Evolutionary conservation across 176 grass and related monocot species (phyloP).

Genomic region (Hordeum marinum): DNA sequence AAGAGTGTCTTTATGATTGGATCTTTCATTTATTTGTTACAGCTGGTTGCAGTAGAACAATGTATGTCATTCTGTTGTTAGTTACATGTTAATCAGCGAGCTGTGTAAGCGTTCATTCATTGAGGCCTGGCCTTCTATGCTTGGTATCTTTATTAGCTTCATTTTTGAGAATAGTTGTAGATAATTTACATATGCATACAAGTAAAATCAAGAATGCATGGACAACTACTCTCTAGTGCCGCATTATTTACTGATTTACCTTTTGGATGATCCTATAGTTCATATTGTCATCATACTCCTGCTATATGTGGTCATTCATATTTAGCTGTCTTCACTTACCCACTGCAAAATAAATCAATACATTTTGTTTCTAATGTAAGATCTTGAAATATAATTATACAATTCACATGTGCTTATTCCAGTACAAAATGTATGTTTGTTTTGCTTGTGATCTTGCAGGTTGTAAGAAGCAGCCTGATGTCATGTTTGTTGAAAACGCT

Average conservation of each 20-base stretch:
- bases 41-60: neutral
- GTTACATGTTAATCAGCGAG: neutral
- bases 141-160: neutral
- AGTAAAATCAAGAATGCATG: neutral
- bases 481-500: constrained; percentile 89
- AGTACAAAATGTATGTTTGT: neutral
- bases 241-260: neutral
- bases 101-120: neutral
- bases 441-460: constrained; percentile 46
- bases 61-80: neutral
- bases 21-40: neutral
- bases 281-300: neutral
- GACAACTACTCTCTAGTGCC: neutral
- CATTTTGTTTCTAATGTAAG: neutral
- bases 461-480: constrained; percentile 91
- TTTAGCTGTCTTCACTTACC: neutral
- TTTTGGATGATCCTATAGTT: neutral
- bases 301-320: neutral
- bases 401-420: neutral
- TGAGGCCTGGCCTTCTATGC: neutral
- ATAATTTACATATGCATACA: neutral
- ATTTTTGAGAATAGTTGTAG: neutral
- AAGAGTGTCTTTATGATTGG: neutral
- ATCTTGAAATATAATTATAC: neutral
- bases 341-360: neutral